Base-by-base conservation (phyloP, 2,329 filamentous ascomycete genomes). In the Bipolaris cookei region DNA sequence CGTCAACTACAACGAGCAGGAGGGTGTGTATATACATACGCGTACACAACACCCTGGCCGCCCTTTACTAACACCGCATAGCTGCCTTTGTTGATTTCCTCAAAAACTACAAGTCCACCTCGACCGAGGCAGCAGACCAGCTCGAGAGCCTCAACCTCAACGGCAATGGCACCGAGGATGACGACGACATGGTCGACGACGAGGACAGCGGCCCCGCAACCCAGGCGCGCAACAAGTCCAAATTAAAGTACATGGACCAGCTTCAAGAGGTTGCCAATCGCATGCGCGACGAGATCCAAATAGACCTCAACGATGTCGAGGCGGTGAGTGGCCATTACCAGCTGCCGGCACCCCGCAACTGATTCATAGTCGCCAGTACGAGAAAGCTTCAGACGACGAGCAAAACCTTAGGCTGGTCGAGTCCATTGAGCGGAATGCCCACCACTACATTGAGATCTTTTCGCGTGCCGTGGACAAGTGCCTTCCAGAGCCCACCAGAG, bases 361-460 rank as follows among this genome's bases (percentile, higher is more conserved):
- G 42, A 30, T 49, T 18, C 35, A 30, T 21, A 43, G 28, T n/a
- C n/a, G 47, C 60, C 66, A 94, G 88, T 98, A 89, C 78, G 93
- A 97, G 76, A 84, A 87, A 63, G 83, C 62, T 20, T 78, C 88
- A 20, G 86, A 87, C 51, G 87, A 89, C 45, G 87, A 88, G 50
- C 76, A 75, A 45, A 70, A 74, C 39, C 77, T 90, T 62, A 87
- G 89, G 66, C 82, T 98, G 46, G 89, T 96, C 18, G 85, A 90
- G 44, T 96, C 90, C 1, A 90, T 99, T 68, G 91, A 95, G 79
- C 85, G 84, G 66, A 99, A 99, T 78, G 92, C 95, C 14, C 90
- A 95, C 72, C 95, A 97, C 76, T 99, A 99, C 73, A 88, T 98
- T 65, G 95, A 99, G 71, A 86, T 98, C 57, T 79, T 98, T 57